These are phyloP conservation scores for Starmera pachycereana DNA, from an alignment of 805 yeast species.

Conservation along the genomic window DNA sequence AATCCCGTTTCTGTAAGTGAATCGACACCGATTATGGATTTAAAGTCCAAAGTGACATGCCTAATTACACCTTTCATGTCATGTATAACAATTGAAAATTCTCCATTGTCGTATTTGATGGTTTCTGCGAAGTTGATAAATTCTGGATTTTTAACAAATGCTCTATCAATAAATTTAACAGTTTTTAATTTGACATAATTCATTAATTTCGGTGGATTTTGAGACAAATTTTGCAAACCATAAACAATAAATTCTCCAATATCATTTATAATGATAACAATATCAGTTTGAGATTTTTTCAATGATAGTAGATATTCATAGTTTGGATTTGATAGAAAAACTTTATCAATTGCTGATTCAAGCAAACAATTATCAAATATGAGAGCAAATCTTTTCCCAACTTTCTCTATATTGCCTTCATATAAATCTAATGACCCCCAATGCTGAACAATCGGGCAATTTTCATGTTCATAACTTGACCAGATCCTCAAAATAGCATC, in stretches of 20 bases:
- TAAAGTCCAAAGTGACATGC: constrained; percentile 21
- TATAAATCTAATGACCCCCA: constrained; percentile 40
- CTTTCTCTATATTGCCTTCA: constrained; percentile 2
- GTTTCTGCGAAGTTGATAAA: constrained; percentile 27
- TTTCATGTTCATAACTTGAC: constrained; percentile 53
- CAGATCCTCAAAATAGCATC: constrained; percentile 57
- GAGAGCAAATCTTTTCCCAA: constrained; percentile 23
- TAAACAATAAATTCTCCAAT: constrained; percentile 33
- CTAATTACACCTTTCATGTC: constrained; percentile 30
- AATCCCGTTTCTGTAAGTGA: constrained; percentile 11
- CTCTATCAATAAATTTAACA: constrained; percentile 13
- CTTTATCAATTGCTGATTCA: constrained; percentile 13
- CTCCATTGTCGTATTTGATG: constrained; percentile 11
- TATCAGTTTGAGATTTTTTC: constrained; percentile 26
- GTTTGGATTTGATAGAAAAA: constrained; percentile 7
- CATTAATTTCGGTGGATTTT: constrained; percentile 46
- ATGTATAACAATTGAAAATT: constrained; percentile 34
- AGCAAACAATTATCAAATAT: constrained; percentile 31
- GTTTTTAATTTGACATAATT: constrained; percentile 26
- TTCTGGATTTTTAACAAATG: constrained; percentile 22
- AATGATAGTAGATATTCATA: constrained; percentile 14
- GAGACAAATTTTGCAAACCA: constrained; percentile 39
- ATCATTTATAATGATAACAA: constrained; percentile 30
- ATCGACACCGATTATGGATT: constrained; percentile 11
- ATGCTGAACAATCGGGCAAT: constrained; percentile 42